A percentile compares a stretch with the other conserved stretches of the same genome.
Evolutionary conservation across 139 green algal species (phyloP).

Genomic region (Tetradesmus lagerheimii): DNA sequence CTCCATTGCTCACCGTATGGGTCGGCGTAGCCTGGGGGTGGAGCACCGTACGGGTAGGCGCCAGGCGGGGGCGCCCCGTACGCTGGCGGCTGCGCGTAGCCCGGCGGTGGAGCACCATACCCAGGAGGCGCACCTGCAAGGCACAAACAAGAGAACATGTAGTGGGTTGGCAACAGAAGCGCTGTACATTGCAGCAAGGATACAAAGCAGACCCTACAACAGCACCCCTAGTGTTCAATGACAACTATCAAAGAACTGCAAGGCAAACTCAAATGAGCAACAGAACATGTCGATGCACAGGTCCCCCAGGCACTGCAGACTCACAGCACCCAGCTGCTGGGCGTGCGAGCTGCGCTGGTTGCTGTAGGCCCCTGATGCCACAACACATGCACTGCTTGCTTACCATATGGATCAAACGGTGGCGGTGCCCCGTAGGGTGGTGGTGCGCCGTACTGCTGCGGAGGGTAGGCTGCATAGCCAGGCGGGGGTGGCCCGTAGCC

Average conservation of each 20-base stretch:
- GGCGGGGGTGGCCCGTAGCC: slow-evolving; percentile 35
- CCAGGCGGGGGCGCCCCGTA: slow-evolving; percentile 24
- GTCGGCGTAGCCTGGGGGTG: neutral
- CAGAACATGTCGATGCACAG: too few species aligned
- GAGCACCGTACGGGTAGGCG: neutral
- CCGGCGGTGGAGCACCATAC: neutral
- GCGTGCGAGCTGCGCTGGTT: too few species aligned
- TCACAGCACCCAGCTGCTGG: too few species aligned
- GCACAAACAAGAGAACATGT: neutral
- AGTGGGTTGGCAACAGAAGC: too few species aligned
- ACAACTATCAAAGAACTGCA: too few species aligned
- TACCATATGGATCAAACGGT: slow-evolving; percentile 17
- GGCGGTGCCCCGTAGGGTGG: slow-evolving; percentile 32
- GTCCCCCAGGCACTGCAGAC: too few species aligned
- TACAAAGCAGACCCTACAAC: too few species aligned
- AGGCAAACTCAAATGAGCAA: too few species aligned
- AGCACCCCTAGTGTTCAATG: too few species aligned
- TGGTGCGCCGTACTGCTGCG: neutral
- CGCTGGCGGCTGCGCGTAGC: slow-evolving; percentile 25
- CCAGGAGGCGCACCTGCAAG: neutral
- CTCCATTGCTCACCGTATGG: neutral
- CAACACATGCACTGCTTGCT: neutral
- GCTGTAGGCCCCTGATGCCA: too few species aligned
- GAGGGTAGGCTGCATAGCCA: neutral
- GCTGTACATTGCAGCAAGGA: too few species aligned